A percentile compares a stretch with the other conserved stretches of the same genome.
Evolutionary conservation across 257 asterid genomes (phyloP).

Genomic region (Henckelia pumila): DNA sequence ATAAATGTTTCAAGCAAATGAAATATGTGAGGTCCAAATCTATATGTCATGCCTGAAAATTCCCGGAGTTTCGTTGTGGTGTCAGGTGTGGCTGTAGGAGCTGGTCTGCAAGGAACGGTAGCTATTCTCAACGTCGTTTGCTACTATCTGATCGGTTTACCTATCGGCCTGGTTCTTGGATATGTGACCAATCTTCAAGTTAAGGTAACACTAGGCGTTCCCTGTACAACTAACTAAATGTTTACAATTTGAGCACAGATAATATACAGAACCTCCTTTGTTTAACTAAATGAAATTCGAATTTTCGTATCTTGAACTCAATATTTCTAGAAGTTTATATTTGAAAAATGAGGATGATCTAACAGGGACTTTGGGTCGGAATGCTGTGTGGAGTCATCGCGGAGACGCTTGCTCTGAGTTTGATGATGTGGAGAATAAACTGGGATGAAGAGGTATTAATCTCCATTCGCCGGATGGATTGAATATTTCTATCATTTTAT

Average conservation of each 20-base stretch:
- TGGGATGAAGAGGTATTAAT: constrained; percentile 65
- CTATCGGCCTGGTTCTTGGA: constrained; percentile 52
- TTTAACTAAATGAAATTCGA: no score
- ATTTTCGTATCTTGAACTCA: no score
- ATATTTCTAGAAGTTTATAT: background rate
- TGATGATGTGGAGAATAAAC: constrained; percentile 68
- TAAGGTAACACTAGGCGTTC: constrained; percentile 29
- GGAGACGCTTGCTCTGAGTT: constrained; percentile 54
- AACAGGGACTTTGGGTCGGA: constrained; percentile 85
- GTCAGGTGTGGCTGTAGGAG: constrained; percentile 68
- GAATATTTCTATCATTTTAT: background rate
- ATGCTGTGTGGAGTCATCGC: constrained; percentile 58
- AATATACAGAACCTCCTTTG: no score
- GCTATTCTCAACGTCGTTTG: constrained; percentile 54
- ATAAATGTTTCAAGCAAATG: no score
- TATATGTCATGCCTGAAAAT: background rate
- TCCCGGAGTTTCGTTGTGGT: background rate
- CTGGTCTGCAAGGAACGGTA: constrained; percentile 57
- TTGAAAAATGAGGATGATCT: background rate
- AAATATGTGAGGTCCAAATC: no score
- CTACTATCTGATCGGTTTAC: constrained; percentile 56
- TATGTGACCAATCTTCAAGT: constrained; percentile 48
- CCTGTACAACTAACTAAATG: background rate
- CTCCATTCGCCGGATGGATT: background rate
- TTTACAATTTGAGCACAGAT: background rate